phyloP scores from a whole-genome alignment of 495 filamentous ascomycete species.

The Lasiosphaeris hirsuta region DNA sequence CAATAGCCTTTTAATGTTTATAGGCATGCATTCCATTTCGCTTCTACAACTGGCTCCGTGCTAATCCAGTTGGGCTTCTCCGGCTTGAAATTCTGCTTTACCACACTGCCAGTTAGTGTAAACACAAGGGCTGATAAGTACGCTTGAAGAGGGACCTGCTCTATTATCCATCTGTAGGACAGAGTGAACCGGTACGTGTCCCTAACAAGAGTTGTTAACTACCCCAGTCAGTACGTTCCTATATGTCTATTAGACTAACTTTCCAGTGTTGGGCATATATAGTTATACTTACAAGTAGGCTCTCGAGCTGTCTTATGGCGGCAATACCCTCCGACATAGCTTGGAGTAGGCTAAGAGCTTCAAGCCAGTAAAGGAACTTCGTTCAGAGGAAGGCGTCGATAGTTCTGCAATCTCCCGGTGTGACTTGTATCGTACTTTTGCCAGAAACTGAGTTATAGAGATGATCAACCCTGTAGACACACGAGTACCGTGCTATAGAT shows the following conservation, averaged over 20 bases:
- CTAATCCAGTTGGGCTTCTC: slow-evolving; percentile 16
- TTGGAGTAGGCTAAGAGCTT: slow-evolving; percentile 31
- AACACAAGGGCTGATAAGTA: slow-evolving; percentile 18
- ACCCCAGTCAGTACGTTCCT: not conserved
- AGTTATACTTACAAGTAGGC: slow-evolving; percentile 14
- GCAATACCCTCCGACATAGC: slow-evolving; percentile 22
- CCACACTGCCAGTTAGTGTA: slow-evolving; percentile 11
- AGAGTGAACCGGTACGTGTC: slow-evolving; percentile 31
- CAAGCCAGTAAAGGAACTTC: slow-evolving; percentile 27
- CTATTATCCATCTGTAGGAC: slow-evolving; percentile 23
- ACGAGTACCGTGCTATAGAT: slow-evolving; percentile 32
- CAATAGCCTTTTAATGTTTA: slow-evolving; percentile 10
- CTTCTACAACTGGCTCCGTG: slow-evolving; percentile 16
- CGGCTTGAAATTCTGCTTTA: slow-evolving; percentile 13
- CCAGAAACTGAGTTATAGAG: slow-evolving; percentile 15
- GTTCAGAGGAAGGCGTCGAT: slow-evolving; percentile 7
- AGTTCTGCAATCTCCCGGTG: too few species aligned
- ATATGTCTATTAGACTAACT: not conserved
- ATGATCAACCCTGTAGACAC: slow-evolving; percentile 40
- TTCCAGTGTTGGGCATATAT: not conserved
- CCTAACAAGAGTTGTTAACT: slow-evolving; percentile 5
- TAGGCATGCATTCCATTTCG: slow-evolving; percentile 12
- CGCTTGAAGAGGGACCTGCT: slow-evolving; percentile 21
- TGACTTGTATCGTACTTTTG: slow-evolving; percentile 1
- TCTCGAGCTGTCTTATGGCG: slow-evolving; percentile 20